phyloP scores from a whole-genome alignment of 2,329 filamentous ascomycete species.

The Cladobotryum protrusum region DNA sequence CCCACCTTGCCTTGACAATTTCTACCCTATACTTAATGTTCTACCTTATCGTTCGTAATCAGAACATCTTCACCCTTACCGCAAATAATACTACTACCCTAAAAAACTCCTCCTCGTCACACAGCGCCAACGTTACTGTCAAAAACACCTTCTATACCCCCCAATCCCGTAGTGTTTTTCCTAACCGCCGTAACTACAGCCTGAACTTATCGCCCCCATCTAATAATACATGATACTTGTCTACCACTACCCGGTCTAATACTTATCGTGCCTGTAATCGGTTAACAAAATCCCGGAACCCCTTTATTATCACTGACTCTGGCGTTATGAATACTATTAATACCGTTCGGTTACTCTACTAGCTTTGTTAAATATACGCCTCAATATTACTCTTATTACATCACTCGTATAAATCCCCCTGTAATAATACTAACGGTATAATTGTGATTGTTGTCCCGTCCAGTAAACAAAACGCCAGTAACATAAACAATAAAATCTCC shows the following conservation, averaged over 20 bases:
- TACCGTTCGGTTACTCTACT: neutral
- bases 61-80: too few relatives aligned
- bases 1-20: too few relatives aligned
- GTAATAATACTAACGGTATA: constrained; percentile 8
- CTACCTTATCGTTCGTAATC: too few relatives aligned
- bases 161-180: neutral
- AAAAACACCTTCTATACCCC: constrained; percentile 9
- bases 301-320: neutral
- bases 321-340: constrained; percentile 7
- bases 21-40: too few relatives aligned
- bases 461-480: constrained; percentile 10
- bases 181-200: constrained; percentile 1
- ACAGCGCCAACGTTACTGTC: constrained; percentile 7
- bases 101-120: constrained; percentile 3
- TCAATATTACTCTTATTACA: constrained; percentile 1
- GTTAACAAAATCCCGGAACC: constrained; percentile 5
- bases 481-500: constrained; percentile 17
- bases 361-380: neutral
- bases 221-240: constrained; percentile 10
- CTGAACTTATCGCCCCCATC: constrained; percentile 2
- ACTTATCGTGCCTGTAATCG: neutral
- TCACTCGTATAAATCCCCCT: constrained; percentile 5
- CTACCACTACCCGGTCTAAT: constrained; percentile 8
- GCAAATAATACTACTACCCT: neutral
- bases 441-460: constrained; percentile 10